These are phyloP conservation scores for Coccomyxa sp. DNA, from an alignment of 139 green algal genomes.

Conservation along the genomic window DNA sequence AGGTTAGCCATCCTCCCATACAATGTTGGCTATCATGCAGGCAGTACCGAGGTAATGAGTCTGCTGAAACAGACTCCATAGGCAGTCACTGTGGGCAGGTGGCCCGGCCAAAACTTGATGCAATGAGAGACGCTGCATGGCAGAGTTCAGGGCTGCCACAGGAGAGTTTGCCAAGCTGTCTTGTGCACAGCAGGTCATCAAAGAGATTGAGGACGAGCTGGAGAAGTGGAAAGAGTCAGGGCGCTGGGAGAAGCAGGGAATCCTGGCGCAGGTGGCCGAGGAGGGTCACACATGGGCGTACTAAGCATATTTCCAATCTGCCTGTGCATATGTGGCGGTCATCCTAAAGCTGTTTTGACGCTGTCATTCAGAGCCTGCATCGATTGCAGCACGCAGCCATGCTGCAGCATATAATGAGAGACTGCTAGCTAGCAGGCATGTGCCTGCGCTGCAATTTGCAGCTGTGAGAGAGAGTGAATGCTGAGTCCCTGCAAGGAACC, in stretches of 20 bases:
- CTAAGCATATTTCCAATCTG: background rate
- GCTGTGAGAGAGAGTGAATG: too few species aligned
- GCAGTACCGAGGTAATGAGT: background rate
- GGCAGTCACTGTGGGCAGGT: background rate
- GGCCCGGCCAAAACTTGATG: background rate
- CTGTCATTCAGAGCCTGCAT: too few species aligned
- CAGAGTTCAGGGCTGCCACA: too few species aligned
- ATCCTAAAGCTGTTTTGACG: too few species aligned
- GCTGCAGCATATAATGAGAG: too few species aligned
- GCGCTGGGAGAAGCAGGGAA: conserved; percentile 55
- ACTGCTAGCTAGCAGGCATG: too few species aligned
- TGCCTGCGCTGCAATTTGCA: too few species aligned
- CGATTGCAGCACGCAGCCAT: too few species aligned
- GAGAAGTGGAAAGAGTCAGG: conserved; percentile 46
- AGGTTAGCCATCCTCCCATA: conserved; percentile 18
- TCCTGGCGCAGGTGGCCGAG: conserved; percentile 41
- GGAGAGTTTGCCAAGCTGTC: too few species aligned
- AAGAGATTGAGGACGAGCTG: conserved; percentile 47
- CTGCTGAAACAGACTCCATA: background rate
- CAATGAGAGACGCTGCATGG: background rate
- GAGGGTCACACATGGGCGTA: conserved; percentile 33
- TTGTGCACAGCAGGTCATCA: conserved; percentile 32
- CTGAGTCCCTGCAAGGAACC: too few species aligned
- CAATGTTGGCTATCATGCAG: background rate
- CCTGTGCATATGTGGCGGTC: too few species aligned